phyloP scores from a whole-genome alignment of 768 basidiomycete species.

The Boletus rubropictus region DNA sequence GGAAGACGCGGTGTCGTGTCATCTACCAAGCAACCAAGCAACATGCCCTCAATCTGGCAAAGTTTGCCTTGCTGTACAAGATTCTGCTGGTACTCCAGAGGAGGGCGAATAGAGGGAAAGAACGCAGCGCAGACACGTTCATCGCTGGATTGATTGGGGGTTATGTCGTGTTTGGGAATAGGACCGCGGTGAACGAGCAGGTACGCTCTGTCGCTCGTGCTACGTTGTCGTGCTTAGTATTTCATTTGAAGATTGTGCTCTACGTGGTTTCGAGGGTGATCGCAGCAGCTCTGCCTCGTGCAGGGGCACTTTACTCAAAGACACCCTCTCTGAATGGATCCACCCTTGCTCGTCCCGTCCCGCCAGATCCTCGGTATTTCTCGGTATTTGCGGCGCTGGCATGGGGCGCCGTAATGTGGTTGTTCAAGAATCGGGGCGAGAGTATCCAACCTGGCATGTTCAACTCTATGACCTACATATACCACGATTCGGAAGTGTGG shows the following conservation, averaged over 20 bases:
- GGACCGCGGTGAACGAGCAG: slow-evolving; percentile 89
- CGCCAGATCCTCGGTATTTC: slow-evolving; percentile 82
- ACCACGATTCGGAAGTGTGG: slow-evolving; percentile 90
- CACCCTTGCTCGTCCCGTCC: slow-evolving; percentile 57
- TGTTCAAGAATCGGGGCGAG: slow-evolving; percentile 82
- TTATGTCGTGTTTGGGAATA: slow-evolving; percentile 80
- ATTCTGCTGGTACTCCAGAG: slow-evolving; percentile 74
- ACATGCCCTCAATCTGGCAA: slow-evolving; percentile 87
- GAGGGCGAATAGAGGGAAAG: slow-evolving; percentile 76
- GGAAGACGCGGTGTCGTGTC: slow-evolving; percentile 55
- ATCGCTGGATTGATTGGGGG: slow-evolving; percentile 91
- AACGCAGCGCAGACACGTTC: slow-evolving; percentile 78
- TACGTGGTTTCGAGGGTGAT: slow-evolving; percentile 92
- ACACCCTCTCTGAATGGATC: slow-evolving; percentile 37
- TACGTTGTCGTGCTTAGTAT: slow-evolving; percentile 2
- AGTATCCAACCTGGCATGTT: slow-evolving; percentile 97
- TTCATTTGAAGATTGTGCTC: slow-evolving; percentile 71
- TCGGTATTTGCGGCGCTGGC: slow-evolving; percentile 79
- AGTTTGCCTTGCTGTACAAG: slow-evolving; percentile 95
- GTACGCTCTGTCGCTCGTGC: slow-evolving; percentile 38
- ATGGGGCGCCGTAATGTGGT: slow-evolving; percentile 97
- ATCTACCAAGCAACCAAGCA: slow-evolving; percentile 85
- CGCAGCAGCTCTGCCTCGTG: slow-evolving; percentile 85
- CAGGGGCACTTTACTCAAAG: slow-evolving; percentile 48
- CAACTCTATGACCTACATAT: slow-evolving; percentile 92